Percentiles rank a stretch among this genome's conserved stretches.
phyloP scores from a whole-genome alignment of 2,329 filamentous ascomycete genomes.

The Cladosporium colombiae region DNA sequence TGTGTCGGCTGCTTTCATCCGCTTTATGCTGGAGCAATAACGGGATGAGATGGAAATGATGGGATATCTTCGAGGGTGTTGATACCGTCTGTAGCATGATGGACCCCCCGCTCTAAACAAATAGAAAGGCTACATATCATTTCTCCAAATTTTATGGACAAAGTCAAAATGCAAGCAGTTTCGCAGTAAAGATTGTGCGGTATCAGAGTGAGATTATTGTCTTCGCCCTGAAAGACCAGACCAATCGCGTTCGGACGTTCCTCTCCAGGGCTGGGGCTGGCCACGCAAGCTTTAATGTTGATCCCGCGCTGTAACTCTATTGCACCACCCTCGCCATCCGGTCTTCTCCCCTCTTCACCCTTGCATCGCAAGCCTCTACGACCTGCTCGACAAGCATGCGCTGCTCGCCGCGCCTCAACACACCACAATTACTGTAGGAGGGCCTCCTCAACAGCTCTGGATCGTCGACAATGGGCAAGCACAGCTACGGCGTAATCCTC shows the following conservation, averaged over 20 bases:
- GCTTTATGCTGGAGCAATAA: slow-evolving; percentile 67
- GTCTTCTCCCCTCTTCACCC: not conserved
- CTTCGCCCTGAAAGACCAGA: not conserved
- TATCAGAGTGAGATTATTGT: slow-evolving; percentile 8
- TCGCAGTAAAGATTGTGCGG: not conserved
- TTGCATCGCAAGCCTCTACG: not conserved
- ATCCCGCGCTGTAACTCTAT: not conserved
- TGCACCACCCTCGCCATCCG: not conserved
- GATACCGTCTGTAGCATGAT: not conserved
- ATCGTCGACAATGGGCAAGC: slow-evolving; percentile 31
- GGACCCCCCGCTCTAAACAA: not conserved
- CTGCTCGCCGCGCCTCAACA: not conserved
- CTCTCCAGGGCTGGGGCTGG: slow-evolving; percentile 3
- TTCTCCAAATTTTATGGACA: not conserved
- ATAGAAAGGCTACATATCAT: not conserved
- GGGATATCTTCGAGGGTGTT: not conserved
- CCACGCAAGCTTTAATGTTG: slow-evolving; percentile 11
- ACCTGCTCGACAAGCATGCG: not conserved
- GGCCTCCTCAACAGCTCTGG: not conserved
- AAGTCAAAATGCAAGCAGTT: not conserved
- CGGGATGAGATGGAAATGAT: not conserved
- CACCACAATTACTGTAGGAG: not conserved
- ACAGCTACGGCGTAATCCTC: slow-evolving; percentile 84
- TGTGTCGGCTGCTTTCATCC: slow-evolving; percentile 72
- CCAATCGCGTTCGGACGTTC: slow-evolving; percentile 2